Evolutionary conservation across 495 filamentous ascomycete genomes (phyloP), one percentile per base, ranked within the genome.

Genomic region (Friedmanniomyces simplex): DNA sequence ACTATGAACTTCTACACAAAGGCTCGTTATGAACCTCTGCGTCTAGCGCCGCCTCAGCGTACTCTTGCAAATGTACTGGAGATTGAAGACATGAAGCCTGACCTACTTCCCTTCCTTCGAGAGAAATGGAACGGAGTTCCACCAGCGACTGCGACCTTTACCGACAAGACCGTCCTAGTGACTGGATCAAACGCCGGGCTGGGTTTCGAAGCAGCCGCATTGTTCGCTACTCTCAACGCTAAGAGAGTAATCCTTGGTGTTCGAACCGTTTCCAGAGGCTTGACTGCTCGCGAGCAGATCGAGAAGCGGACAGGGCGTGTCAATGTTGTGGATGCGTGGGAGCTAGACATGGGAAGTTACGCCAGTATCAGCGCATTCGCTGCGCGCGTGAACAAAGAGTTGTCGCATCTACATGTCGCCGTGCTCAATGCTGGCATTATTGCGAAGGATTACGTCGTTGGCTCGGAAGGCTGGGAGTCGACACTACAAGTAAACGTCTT

Each of bases 401-500:
- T 69, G 8, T 50, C 61, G 4, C 58, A 57, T 1, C 43, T 69
- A 18, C 66, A 69, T 51, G 32, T 60, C 20, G 20, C 60, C 0
- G n/a, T 66, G 4, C 42, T 54, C 22, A 69, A 69, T 55, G 64
- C 64, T 20, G 62, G 64, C 14, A 48, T 64, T 12, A 12, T 45
- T 8, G 18, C 34, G 7, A 13, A 21, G 2, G 13, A 48, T 4
- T 65, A 30, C 55, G 18, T 48, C 28, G 13, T 39, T 26, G 36
- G 45, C 2, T 32, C 53, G 3, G 41, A 82, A 20, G 78, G 75
- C 1, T 79, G 72, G 70, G 83, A 87, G 57, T 67, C 74, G 52
- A 71, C 69, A 0, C 18, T 85, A 12, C 78, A 83, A 62, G 77
- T 85, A 50, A 84, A 86, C 59, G 73, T 77, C 0, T 67, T 86